Base-by-base conservation (phyloP, 345 rosid species). In the Trapa incisa region DNA sequence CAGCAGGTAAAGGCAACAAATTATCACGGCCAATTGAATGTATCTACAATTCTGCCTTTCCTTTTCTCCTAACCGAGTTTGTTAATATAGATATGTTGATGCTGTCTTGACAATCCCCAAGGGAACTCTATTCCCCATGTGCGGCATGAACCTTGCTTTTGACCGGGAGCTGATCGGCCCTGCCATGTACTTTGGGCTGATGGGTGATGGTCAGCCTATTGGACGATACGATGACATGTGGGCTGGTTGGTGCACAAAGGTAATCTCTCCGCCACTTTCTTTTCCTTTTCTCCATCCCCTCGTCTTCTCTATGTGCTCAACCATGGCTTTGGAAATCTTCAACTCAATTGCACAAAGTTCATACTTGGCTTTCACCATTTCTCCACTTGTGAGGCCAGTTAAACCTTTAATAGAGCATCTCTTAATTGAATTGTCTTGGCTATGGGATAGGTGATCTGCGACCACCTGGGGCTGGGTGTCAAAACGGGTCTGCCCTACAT, bases 231-330 rank as follows among this genome's bases (percentile, higher is more conserved):
- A 90, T 57, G 95, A 90, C 67, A 90, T 90, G 95, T 90, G 96
- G 96, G 96, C 95, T 74, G 95, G 96, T 45, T 90, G 96, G 96
- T 86, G 89, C 81, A 78, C 71, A 50, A 90, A 90, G 83, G 91
- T 84, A 68, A 41, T 5, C 15, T 11, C 33, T 16, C n/a, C 41
- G 8, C 35, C 22, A 65, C 67, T 47, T 5, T 43, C 2, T 64
- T 38, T n/a, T 16, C 8, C 0, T 64, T 32, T 37, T 52, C 3
- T 3, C 43, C 43, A 4, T 3, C 43, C 7, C 43, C 43, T 41
- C 6, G 7, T 41, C 0, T 42, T 41, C 37, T 13, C 29, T 56
- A 6, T 39, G 45, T 1, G n/a, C 48, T 45, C 48, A 45, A 45
- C 48, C 37, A 38, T 41, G 43, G 16, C 14, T 39, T 68, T 29